Base-by-base conservation (phyloP, 2,329 filamentous ascomycete species). In the Xylaria sp. region DNA sequence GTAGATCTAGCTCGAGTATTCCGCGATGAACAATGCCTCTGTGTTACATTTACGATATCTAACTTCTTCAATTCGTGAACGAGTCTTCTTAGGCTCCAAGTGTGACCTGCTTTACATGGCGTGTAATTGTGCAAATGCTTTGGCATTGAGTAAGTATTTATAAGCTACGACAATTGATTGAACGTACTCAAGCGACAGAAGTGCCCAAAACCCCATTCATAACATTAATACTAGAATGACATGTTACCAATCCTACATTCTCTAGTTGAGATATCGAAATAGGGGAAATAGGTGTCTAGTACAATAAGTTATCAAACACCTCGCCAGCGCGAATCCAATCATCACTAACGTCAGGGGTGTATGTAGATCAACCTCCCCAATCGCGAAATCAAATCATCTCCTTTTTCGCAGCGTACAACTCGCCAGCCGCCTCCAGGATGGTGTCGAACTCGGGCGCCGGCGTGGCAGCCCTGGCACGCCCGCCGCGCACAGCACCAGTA, bases 391-490 rank as follows among this genome's bases (percentile, higher is more conserved):
- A 34, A 7, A 34, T 13, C 4, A 3, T 7, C 17, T 26, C 19
- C 5, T 29, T 52, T 58, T 17, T 48, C 42, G 17, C 54, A 22
- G 56, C 54, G 6, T 43, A 43, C 19, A 52, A n/a, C 39, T 60
- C 57, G 2, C 57, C 57, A 4, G 57, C 57, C 13, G 54, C 54
- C 34, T 60, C 57, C 9, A 42, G 39, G 20, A 44, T 16, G 37
- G 57, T 48, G 19, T 60, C 57, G 18, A 56, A 60, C 41, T 58
- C 57, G n/a, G 55, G 46, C 19, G 47, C 49, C 11, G 57, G 57
- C 21, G 55, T 58, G 19, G 49, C 54, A 1, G 50, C 50, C 8
- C 50, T 43, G 46, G 26, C 39, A 22, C 48, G 38, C 24, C 40
- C 22, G 11, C 38, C 39, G 20, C 48, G 38, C 24, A 39, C 22